Evolutionary conservation across 176 grass and related monocot species (phyloP), one percentile per base, ranked within the genome.

Genomic region (Cymbopogon citratus): DNA sequence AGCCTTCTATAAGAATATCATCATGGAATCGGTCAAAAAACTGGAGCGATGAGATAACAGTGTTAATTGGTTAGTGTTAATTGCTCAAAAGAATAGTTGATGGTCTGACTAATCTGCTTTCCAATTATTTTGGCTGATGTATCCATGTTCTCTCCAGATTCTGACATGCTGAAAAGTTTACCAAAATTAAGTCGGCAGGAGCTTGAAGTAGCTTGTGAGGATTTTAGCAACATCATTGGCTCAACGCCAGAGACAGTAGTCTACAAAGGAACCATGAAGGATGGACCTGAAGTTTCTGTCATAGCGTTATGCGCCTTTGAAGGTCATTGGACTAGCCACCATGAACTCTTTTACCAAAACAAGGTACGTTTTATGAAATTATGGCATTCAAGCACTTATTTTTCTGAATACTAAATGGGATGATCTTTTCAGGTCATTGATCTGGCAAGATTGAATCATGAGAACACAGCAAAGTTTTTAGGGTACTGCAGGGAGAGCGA

Each of bases 201-300:
- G 40, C 92, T 99, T 88, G 96, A 99, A 86, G 71, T 88, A 61
- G 93, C 96, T 61, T 99, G 96, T 88, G 96, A 99, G 76, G 96
- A 99, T 85, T 99, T 99, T 76, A 99, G 96, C 89, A 99, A 99
- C 83, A 99, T 99, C 74, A 99, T 99, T 75, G 91, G 91, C 5
- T 93, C 96, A 27, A 80, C 91, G 51, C 83, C 89, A 10, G 91
- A 93, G 78, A 90, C 86, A 23, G 38, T 99, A 69, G 85, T 99
- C 5, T 99, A 99, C 63, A 99, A 99, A 87, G 96, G 96, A 73
- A 99, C 74, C 60, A 91, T 99, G 88, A 95, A 95, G 59, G 83
- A 91, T 80, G 91, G 91, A 9, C 87, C 93, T 48, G 96, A 99
- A 80, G 87, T 93, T 78, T 94, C 92, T 74, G 93, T 99, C 24